Base-by-base conservation (phyloP, 208 protist species). In the Leishmania martiniquensis region DNA sequence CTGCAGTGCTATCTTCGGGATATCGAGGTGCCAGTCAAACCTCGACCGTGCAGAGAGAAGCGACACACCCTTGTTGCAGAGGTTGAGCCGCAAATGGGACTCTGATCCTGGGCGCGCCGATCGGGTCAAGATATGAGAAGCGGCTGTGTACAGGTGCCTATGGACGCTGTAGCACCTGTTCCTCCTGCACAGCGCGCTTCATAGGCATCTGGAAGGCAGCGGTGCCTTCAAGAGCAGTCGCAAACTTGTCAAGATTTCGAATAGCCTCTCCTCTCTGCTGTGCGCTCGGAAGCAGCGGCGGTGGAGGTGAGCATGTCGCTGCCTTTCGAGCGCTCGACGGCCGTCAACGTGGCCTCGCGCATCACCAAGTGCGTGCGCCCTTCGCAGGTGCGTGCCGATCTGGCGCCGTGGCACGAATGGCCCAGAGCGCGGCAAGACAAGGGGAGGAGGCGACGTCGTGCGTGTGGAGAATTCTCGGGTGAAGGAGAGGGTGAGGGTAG, bases 91-190 rank as follows among this genome's bases (percentile, higher is more conserved):
- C 63, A 47, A 15, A 68, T n/a, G 37, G 25, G 71, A n/a, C 29
- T 25, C 55, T 44, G 45, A 44, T 5, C 25, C 51, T 9, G 69
- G 52, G 63, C 66, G 25, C 54, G 49, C 67, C 60, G 74, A 82
- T 51, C 5, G 67, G 20, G 37, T 60, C 5, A 55, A 68, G n/a
- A 80, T 63, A 62, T 62, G 39, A 47, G 52, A 32, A 3, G 25
- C 72, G 15, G 78, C 65, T 25, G 77, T 45, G 29, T 57, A 77
- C 34, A 67, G 77, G 37, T 49, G 54, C 5, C 51, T 75, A n/a
- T 93, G 87, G 86, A 89, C 87, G 57, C 84, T 93, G 68, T 80
- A 83, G 47, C 83, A 87, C 79, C 80, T 93, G 17, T 77, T 93
- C 15, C 85, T 76, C 51, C 90, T 87, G 89, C 88, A 85, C 75